A percentile compares a stretch with the other conserved stretches of the same genome.
phyloP scores from a whole-genome alignment of 164 flowering plant species.

The Umbilicus rupestris region DNA sequence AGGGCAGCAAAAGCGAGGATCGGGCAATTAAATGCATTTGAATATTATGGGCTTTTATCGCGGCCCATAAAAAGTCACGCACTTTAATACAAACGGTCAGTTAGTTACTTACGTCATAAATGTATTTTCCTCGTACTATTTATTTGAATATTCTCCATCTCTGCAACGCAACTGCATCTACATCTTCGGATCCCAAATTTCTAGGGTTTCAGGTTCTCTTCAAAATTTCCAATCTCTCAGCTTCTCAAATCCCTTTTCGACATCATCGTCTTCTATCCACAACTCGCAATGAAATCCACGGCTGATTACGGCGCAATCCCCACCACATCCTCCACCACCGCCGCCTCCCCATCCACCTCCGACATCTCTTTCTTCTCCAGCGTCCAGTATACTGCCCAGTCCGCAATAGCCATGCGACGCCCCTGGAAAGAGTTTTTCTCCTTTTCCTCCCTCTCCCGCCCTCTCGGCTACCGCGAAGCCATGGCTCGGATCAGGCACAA shows the following conservation, averaged over 20 bases:
- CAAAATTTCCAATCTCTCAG: background rate
- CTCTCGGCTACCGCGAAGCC: constrained; percentile 26
- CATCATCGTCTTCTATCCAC: too few relatives aligned
- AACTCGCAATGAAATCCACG: background rate
- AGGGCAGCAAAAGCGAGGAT: too few relatives aligned
- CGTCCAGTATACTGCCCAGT: background rate
- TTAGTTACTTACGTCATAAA: too few relatives aligned
- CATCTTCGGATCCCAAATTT: background rate
- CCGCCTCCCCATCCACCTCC: background rate
- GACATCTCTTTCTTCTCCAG: constrained; percentile 3
- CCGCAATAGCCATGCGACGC: constrained; percentile 21
- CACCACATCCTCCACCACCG: background rate
- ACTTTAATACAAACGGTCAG: too few relatives aligned
- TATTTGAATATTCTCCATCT: too few relatives aligned
- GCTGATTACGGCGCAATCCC: background rate
- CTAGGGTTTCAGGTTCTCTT: background rate
- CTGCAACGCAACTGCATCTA: too few relatives aligned
- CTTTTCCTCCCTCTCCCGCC: constrained; percentile 23
- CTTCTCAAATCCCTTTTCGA: background rate
- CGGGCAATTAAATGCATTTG: too few relatives aligned
- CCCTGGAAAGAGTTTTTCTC: constrained; percentile 26
- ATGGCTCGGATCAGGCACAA: constrained; percentile 17
- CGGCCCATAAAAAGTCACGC: too few relatives aligned
- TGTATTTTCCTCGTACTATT: too few relatives aligned
- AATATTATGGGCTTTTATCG: too few relatives aligned